A percentile compares a stretch with the other conserved stretches of the same genome.
Evolutionary conservation across 176 grass and related monocot genomes (phyloP).

Genomic region (Oryza punctata): DNA sequence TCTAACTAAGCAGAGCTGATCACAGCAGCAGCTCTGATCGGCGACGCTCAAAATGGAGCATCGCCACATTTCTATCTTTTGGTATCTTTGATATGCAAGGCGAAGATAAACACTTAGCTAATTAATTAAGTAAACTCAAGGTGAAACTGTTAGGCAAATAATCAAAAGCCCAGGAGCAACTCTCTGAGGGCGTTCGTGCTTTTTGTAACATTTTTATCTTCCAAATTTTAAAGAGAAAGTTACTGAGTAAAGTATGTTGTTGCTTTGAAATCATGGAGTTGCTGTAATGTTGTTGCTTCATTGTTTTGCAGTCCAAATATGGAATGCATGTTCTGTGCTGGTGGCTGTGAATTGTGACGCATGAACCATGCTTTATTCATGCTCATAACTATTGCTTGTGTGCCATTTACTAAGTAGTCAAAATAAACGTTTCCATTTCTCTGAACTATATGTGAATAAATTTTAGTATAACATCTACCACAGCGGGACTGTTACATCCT

Average conservation of each 20-base stretch:
- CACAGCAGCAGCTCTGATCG: not conserved
- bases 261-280: not conserved
- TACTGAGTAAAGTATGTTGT: conserved; percentile 32
- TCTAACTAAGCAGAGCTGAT: conserved; percentile 6
- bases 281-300: not conserved
- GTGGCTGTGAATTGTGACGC: not conserved
- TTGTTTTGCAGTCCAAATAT: not conserved
- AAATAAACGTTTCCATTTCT: not conserved
- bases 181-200: not conserved
- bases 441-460: not conserved
- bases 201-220: conserved; percentile 27
- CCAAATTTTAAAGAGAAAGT: not conserved
- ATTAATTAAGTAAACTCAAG: not conserved
- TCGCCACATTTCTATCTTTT: not conserved
- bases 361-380: not conserved
- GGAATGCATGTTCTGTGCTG: not conserved
- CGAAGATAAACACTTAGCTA: not conserved
- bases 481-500: too few relatives aligned
- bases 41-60: not conserved
- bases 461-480: too few relatives aligned
- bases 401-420: not conserved
- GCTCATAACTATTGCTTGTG: not conserved
- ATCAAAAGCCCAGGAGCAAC: conserved; percentile 11
- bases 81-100: not conserved
- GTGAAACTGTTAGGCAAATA: not conserved